Evolutionary conservation across 768 basidiomycete genomes (phyloP).

Genomic region (Pleurotus giganteus): DNA sequence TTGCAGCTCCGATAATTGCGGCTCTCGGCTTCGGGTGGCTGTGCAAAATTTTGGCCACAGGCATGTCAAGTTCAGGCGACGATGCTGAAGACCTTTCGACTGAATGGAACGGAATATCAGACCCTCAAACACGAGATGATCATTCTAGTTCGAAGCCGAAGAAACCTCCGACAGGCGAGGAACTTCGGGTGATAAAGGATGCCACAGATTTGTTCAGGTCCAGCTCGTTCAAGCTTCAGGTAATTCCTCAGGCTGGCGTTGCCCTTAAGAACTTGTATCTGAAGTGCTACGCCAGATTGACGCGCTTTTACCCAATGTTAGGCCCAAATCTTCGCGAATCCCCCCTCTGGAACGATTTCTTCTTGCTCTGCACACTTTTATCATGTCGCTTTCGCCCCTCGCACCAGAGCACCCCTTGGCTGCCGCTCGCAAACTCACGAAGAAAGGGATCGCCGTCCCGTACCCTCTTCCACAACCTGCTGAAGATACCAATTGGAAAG

Average conservation of each 20-base stretch:
- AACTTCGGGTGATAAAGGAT: constrained; percentile 71
- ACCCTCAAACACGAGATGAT: neutral
- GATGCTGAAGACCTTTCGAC: neutral
- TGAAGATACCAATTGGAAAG: constrained; percentile 85
- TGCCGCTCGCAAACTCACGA: constrained; percentile 54
- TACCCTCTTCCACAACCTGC: constrained; percentile 69
- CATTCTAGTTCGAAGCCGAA: constrained; percentile 28
- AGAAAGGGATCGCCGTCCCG: constrained; percentile 60
- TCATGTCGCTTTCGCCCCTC: constrained; percentile 58
- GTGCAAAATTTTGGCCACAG: neutral
- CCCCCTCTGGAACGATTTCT: constrained; percentile 69
- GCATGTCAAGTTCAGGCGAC: neutral
- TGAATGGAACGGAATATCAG: constrained; percentile 1
- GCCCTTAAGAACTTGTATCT: neutral
- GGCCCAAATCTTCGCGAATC: constrained; percentile 57
- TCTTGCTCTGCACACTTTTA: constrained; percentile 60
- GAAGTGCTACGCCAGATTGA: constrained; percentile 54
- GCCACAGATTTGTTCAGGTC: constrained; percentile 74
- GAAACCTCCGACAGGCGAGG: constrained; percentile 65
- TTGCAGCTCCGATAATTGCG: too few relatives aligned
- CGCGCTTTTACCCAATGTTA: constrained; percentile 72
- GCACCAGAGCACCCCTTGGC: constrained; percentile 62
- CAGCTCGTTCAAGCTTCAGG: constrained; percentile 83
- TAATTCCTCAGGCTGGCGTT: constrained; percentile 22
- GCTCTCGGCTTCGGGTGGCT: neutral